These are phyloP conservation scores for Neoboletus magnificus DNA, from an alignment of 768 basidiomycete genomes.

Conservation along the genomic window DNA sequence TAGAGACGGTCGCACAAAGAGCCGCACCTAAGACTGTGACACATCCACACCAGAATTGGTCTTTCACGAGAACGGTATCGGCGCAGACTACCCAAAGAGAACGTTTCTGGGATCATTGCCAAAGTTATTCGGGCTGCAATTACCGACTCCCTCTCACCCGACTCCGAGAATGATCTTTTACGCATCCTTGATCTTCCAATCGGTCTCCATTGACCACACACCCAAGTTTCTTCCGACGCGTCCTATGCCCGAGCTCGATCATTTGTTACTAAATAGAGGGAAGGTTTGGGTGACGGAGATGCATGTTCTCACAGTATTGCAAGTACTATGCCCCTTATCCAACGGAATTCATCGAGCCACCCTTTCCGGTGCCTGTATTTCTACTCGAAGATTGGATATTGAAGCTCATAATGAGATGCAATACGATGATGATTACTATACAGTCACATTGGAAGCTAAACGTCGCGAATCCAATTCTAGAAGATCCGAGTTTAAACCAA, in stretches of 20 bases:
- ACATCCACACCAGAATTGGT: background rate
- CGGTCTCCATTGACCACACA: background rate
- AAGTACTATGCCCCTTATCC: no score
- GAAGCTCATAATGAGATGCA: background rate
- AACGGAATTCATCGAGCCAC: background rate
- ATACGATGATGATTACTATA: background rate
- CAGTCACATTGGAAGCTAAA: background rate
- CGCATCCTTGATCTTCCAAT: no score
- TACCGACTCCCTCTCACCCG: background rate
- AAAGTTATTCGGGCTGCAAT: background rate
- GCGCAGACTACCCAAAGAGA: background rate
- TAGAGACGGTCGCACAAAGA: background rate
- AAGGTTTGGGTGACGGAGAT: background rate
- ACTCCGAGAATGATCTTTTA: background rate
- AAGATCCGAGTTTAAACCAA: no score
- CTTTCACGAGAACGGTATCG: background rate
- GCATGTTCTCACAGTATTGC: no score
- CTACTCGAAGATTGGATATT: background rate
- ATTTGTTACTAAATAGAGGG: no score
- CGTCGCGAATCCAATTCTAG: background rate
- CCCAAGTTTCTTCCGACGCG: background rate
- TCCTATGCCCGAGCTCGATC: background rate
- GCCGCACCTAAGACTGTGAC: background rate
- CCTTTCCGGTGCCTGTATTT: background rate
- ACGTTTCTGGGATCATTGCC: background rate